Evolutionary conservation across 2,329 filamentous ascomycete species (phyloP).

Genomic region (Colletotrichum eleusines): DNA sequence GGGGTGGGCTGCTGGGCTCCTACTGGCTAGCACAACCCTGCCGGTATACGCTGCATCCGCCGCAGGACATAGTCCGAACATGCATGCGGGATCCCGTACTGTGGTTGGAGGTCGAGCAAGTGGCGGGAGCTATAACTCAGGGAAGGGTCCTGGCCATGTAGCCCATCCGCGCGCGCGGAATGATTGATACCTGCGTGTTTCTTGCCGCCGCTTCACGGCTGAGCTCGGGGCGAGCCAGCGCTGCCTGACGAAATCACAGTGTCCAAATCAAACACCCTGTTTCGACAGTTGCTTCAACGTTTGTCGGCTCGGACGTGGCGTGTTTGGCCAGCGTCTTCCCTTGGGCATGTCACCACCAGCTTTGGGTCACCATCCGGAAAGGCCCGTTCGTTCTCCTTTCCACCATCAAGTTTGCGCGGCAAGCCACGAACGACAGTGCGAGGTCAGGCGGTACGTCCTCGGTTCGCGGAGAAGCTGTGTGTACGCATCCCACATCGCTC

Average conservation of each 20-base stretch:
- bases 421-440: constrained; percentile 32
- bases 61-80: background rate
- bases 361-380: constrained; percentile 23
- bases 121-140: background rate
- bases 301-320: constrained; percentile 1
- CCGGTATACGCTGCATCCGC: background rate
- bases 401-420: constrained; percentile 20
- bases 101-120: background rate
- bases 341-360: constrained; percentile 17
- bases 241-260: background rate
- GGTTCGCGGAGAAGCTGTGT: constrained; percentile 5
- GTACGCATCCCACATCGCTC: constrained; percentile 18
- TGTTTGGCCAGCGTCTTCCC: constrained; percentile 31
- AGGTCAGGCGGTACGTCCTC: constrained; percentile 24
- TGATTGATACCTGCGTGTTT: background rate
- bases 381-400: background rate
- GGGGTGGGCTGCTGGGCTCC: constrained; percentile 4
- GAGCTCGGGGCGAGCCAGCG: background rate
- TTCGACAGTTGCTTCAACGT: constrained; percentile 3
- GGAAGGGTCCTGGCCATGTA: constrained; percentile 1
- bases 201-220: background rate
- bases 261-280: background rate
- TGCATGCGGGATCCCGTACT: no score
- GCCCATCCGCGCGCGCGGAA: background rate
- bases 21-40: constrained; percentile 3